Conservation (phyloP, 495 filamentous ascomycete genomes). For the Penicillium maclennaniae region DNA sequence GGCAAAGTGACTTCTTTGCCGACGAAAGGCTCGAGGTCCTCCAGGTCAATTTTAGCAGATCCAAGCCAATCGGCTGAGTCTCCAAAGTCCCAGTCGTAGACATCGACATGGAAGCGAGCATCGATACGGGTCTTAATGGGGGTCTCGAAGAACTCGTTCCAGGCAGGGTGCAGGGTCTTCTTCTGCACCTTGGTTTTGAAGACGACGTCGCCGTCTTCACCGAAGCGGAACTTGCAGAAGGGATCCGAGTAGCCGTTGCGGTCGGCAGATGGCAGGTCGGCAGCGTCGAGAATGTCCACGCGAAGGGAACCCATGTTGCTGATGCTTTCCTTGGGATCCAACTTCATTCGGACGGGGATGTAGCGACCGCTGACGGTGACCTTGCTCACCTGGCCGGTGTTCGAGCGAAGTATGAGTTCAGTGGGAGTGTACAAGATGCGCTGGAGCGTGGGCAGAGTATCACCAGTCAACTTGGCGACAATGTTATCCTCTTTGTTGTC, state of each 20-base stretch:
- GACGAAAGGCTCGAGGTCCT: slow-evolving; percentile 78
- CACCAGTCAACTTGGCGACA: slow-evolving; percentile 77
- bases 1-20: slow-evolving; percentile 65
- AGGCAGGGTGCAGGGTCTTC: slow-evolving; percentile 90
- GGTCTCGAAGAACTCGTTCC: slow-evolving; percentile 94
- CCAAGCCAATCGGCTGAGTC: slow-evolving; percentile 88
- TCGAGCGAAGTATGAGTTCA: slow-evolving; percentile 68
- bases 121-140: slow-evolving; percentile 76
- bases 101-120: slow-evolving; percentile 76
- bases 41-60: slow-evolving; percentile 70
- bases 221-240: slow-evolving; percentile 89
- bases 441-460: slow-evolving; percentile 80
- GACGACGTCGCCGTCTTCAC: slow-evolving; percentile 76
- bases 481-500: slow-evolving; percentile 67
- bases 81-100: slow-evolving; percentile 95
- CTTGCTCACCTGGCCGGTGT: slow-evolving; percentile 71
- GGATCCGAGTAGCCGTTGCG: slow-evolving; percentile 96
- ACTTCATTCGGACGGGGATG: slow-evolving; percentile 85
- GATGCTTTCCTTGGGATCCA: slow-evolving; percentile 93
- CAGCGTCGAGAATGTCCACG: slow-evolving; percentile 84
- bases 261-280: slow-evolving; percentile 85
- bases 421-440: slow-evolving; percentile 90
- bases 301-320: slow-evolving; percentile 96
- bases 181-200: slow-evolving; percentile 93
- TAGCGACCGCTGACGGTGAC: slow-evolving; percentile 91